These are phyloP conservation scores for Polymyxa betae DNA, from an alignment of 208 protist species.

Conservation along the genomic window DNA sequence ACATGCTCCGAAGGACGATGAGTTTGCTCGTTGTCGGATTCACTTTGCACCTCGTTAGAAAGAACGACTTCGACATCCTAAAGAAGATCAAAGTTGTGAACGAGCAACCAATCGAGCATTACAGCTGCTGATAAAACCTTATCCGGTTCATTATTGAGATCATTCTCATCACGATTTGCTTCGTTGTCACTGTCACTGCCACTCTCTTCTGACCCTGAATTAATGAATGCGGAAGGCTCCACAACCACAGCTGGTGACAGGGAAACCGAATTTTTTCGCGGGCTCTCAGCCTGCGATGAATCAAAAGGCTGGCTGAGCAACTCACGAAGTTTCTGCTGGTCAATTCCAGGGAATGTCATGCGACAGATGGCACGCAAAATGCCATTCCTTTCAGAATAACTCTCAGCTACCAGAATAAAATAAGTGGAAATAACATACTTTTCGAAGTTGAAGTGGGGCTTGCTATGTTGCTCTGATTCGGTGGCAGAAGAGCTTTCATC, in stretches of 20 bases:
- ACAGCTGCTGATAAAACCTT: too few species aligned
- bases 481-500: not conserved
- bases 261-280: not conserved
- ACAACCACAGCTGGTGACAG: constrained; percentile 1
- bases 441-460: not conserved
- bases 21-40: not conserved
- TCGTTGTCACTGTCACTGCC: too few species aligned
- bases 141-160: not conserved
- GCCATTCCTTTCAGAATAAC: not conserved
- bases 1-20: not conserved
- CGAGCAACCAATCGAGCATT: too few species aligned
- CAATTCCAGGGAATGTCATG: not conserved
- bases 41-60: not conserved
- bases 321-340: constrained; percentile 24
- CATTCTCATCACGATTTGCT: too few species aligned
- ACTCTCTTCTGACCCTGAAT: too few species aligned
- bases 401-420: not conserved
- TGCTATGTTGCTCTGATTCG: not conserved
- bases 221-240: not conserved
- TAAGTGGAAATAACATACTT: not conserved
- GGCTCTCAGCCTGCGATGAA: not conserved
- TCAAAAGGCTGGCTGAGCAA: not conserved
- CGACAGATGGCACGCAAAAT: constrained; percentile 42
- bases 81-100: not conserved
- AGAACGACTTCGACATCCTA: not conserved